A percentile compares a stretch with the other conserved stretches of the same genome.
phyloP scores from a whole-genome alignment of 805 yeast genomes.

The Maudiozyma barnettii region DNA sequence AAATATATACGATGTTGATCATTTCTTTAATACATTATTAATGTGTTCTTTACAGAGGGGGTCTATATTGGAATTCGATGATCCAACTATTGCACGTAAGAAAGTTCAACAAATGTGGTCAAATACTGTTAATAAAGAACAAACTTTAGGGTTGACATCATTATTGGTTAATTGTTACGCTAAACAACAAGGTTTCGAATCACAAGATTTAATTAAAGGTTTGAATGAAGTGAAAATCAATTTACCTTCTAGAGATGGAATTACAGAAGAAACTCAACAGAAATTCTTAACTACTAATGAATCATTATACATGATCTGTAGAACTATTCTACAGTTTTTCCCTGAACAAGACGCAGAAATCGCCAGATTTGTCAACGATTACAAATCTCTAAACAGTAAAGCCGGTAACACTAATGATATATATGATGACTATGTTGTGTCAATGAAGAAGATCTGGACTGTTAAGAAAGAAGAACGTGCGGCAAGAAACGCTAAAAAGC shows the following conservation, averaged over 20 bases:
- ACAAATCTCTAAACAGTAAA: neutral
- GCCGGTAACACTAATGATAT: slow-evolving; percentile 5
- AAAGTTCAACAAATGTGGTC: slow-evolving; percentile 19
- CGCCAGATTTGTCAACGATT: slow-evolving; percentile 1
- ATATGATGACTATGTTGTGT: slow-evolving; percentile 9
- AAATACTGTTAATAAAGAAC: slow-evolving; percentile 7
- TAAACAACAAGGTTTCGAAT: slow-evolving; percentile 3
- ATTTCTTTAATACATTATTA: slow-evolving; percentile 21
- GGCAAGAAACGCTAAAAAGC: neutral
- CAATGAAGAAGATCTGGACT: slow-evolving; percentile 4
- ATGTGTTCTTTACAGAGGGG: slow-evolving; percentile 25
- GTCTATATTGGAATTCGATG: slow-evolving; percentile 8
- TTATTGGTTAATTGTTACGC: slow-evolving; percentile 9
- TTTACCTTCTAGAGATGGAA: neutral
- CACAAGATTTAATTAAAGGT: neutral
- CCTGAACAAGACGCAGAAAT: neutral
- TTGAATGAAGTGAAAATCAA: neutral
- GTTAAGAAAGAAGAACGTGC: neutral
- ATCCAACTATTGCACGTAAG: slow-evolving; percentile 11
- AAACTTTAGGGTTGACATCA: slow-evolving; percentile 19
- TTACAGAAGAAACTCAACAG: neutral
- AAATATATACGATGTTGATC: slow-evolving; percentile 20
- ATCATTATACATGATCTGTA: slow-evolving; percentile 1
- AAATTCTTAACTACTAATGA: slow-evolving; percentile 1
- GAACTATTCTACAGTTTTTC: neutral